Conservation (phyloP, 768 basidiomycete genomes). For the Trametes meyenii region DNA sequence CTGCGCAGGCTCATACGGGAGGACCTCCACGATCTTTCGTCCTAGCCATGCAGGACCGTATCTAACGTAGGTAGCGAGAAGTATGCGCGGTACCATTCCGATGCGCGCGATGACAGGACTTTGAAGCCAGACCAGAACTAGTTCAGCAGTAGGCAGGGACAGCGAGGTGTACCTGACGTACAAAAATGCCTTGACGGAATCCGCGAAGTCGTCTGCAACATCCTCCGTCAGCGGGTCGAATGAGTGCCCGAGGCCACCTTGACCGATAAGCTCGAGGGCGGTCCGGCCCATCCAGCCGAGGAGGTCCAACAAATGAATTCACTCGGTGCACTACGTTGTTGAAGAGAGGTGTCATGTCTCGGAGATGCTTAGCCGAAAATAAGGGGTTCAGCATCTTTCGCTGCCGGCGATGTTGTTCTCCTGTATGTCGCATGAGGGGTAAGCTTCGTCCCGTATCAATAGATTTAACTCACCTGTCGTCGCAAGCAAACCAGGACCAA, state of each 20-base stretch:
- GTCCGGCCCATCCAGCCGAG: conserved; percentile 24
- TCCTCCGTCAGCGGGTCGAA: conserved; percentile 21
- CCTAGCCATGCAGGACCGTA: conserved; percentile 31
- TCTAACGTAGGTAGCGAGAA: background rate
- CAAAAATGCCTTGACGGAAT: conserved; percentile 17
- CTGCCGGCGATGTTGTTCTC: conserved; percentile 28
- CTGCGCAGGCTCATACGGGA: conserved; percentile 34
- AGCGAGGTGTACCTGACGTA: background rate
- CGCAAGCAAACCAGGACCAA: conserved; percentile 22
- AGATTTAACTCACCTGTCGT: conserved; percentile 13
- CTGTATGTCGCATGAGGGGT: conserved; percentile 4
- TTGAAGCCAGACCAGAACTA: background rate
- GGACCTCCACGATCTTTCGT: conserved; percentile 33
- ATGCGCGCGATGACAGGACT: background rate
- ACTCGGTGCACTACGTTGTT: conserved; percentile 15
- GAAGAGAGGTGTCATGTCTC: conserved; percentile 22
- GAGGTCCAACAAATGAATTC: conserved; percentile 14
- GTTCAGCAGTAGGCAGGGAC: background rate
- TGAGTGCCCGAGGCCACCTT: conserved; percentile 23
- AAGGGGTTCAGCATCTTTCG: conserved; percentile 27
- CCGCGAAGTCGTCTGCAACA: conserved; percentile 17
- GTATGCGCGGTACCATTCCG: too few relatives aligned
- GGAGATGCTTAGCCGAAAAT: conserved; percentile 21
- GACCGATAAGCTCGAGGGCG: conserved; percentile 24
- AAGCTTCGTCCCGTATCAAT: background rate